Conservation (phyloP, 345 rosid genomes). For the thale cress (Arabidopsis thaliana) region DNA sequence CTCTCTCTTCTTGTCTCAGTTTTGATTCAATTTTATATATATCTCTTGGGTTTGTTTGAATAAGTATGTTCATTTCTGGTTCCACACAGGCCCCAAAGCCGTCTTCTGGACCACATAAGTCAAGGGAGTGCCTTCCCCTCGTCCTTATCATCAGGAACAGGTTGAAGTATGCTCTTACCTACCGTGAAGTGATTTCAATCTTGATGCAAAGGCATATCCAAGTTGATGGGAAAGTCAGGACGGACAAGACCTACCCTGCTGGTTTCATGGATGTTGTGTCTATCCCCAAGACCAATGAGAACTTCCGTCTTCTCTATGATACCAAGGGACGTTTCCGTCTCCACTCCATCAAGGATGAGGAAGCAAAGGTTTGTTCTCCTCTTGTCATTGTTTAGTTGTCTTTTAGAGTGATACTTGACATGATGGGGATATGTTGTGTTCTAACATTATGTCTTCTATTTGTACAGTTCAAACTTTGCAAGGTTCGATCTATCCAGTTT, state of each 20-base stretch:
- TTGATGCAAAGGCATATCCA: constrained; percentile 48
- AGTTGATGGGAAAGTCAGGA: constrained; percentile 47
- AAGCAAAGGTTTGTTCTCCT: constrained; percentile 33
- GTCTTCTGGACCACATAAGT: constrained; percentile 50
- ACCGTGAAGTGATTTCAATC: constrained; percentile 54
- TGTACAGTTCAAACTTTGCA: constrained; percentile 46
- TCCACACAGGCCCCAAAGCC: constrained; percentile 45
- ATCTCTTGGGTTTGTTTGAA: background rate
- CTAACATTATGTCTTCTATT: background rate
- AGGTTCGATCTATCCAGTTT: constrained; percentile 43
- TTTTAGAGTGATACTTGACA: background rate
- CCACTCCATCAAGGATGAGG: constrained; percentile 45
- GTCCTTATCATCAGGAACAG: constrained; percentile 56
- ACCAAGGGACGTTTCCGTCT: constrained; percentile 50
- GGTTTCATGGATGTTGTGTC: constrained; percentile 50
- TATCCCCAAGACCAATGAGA: constrained; percentile 46
- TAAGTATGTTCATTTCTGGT: background rate
- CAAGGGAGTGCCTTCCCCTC: constrained; percentile 48
- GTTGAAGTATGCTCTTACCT: constrained; percentile 62
- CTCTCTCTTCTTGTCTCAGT: background rate
- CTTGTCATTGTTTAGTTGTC: background rate
- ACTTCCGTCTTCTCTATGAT: constrained; percentile 49
- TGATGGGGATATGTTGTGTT: background rate
- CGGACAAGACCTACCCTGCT: constrained; percentile 47
- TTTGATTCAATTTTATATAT: background rate